Conservation (phyloP, 306 rosid species). For the Prunus fruticosa region DNA sequence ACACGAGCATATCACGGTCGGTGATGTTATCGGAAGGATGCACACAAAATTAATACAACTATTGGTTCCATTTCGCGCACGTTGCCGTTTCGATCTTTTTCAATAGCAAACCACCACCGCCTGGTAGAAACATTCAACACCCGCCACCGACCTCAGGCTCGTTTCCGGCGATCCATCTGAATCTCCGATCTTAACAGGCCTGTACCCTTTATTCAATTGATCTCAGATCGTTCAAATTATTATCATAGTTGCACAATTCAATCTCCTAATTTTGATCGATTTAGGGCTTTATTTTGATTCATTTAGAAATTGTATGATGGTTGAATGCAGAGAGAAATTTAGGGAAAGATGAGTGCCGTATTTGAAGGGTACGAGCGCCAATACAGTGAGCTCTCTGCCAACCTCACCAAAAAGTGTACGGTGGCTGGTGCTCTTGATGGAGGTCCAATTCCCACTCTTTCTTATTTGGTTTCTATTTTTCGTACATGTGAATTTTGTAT, state of each 20-base stretch:
- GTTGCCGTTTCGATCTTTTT: constrained; percentile 32
- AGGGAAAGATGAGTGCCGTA: constrained; percentile 64
- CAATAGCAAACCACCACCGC: not conserved
- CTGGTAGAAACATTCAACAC: not conserved
- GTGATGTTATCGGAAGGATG: not conserved
- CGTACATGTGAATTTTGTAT: not conserved
- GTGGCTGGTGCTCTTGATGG: constrained; percentile 64
- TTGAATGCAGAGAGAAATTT: constrained; percentile 10
- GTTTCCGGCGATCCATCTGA: constrained; percentile 23
- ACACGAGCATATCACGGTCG: not conserved
- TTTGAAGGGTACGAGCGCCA: constrained; percentile 89
- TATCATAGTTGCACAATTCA: constrained; percentile 5
- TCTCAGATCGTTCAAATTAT: constrained; percentile 2
- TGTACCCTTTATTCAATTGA: not conserved
- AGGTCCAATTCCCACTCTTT: constrained; percentile 37
- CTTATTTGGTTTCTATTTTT: not conserved
- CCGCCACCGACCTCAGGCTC: constrained; percentile 24
- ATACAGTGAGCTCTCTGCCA: constrained; percentile 82
- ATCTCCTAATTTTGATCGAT: not conserved
- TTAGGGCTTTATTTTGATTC: constrained; percentile 11
- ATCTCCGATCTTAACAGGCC: constrained; percentile 31
- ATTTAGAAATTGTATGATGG: constrained; percentile 4
- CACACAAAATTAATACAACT: not conserved
- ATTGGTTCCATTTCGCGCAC: not conserved
- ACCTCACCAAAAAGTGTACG: constrained; percentile 68